Percentiles rank a stretch among this genome's conserved stretches.
These are phyloP conservation scores for Diaporthe longicolla DNA, from an alignment of 2,329 filamentous ascomycete species.

Conservation along the genomic window DNA sequence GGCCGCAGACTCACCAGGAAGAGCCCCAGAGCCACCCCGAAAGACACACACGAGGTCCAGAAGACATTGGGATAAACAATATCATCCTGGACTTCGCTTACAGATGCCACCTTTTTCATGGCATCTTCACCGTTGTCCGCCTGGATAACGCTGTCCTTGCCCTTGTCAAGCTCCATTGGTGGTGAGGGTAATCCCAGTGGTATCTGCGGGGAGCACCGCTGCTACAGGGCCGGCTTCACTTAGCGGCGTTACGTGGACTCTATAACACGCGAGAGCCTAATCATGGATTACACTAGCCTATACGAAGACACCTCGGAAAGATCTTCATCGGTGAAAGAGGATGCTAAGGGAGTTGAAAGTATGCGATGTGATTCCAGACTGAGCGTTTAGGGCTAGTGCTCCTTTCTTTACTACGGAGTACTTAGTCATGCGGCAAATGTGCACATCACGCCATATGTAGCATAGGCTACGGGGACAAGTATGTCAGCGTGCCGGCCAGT, in stretches of 20 bases:
- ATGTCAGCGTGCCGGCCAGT: neutral
- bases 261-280: neutral
- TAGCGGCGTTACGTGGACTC: neutral
- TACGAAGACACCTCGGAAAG: neutral
- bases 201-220: neutral
- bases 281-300: neutral
- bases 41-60: constrained; percentile 14
- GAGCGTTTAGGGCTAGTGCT: neutral
- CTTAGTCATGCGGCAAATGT: neutral
- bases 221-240: neutral
- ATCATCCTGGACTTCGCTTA: neutral
- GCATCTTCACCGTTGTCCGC: neutral
- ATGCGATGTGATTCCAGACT: neutral
- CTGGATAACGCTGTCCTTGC: neutral
- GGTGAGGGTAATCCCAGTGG: neutral
- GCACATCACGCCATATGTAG: constrained; percentile 2
- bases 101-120: neutral
- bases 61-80: constrained; percentile 11
- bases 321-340: too few relatives aligned
- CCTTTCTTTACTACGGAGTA: neutral
- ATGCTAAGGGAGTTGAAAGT: neutral
- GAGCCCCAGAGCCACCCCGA: constrained; percentile 3
- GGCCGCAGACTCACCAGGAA: neutral
- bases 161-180: neutral
- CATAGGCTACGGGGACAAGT: neutral